Conservation (phyloP, 352 stramenopile species). For the Phytophthora cryptogea region DNA sequence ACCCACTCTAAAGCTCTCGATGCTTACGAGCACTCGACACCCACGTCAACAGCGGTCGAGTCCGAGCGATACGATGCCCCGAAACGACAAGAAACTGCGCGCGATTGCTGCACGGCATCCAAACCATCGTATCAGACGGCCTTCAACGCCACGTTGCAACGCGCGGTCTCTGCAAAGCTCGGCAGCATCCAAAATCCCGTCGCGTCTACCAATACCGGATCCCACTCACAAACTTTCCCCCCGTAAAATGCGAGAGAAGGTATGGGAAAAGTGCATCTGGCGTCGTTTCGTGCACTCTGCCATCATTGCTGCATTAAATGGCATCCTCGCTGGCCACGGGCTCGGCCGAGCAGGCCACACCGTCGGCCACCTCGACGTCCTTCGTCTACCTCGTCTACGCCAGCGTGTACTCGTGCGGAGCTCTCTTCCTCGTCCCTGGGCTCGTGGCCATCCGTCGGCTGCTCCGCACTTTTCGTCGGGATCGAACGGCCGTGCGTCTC, state of each 20-base stretch:
- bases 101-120: conserved; percentile 7
- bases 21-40: conserved; percentile 13
- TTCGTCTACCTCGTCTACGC: conserved; percentile 56
- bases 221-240: not conserved
- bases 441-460: conserved; percentile 41
- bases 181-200: too few species aligned
- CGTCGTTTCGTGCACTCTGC: conserved; percentile 1
- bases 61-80: conserved; percentile 20
- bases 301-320: not conserved
- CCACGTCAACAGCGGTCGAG: conserved; percentile 26
- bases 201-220: conserved; percentile 2
- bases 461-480: conserved; percentile 43
- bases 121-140: conserved; percentile 15
- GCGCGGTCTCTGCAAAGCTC: too few species aligned
- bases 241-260: not conserved
- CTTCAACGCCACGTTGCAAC: conserved; percentile 4
- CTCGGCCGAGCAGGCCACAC: conserved; percentile 3
- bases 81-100: conserved; percentile 16
- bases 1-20: too few species aligned
- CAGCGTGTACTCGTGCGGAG: conserved; percentile 54
- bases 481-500: conserved; percentile 58
- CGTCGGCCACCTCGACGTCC: conserved; percentile 28
- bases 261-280: not conserved
- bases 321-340: not conserved
- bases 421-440: conserved; percentile 51